phyloP scores from a whole-genome alignment of 2,329 filamentous ascomycete genomes.

The Alternaria postmessia region DNA sequence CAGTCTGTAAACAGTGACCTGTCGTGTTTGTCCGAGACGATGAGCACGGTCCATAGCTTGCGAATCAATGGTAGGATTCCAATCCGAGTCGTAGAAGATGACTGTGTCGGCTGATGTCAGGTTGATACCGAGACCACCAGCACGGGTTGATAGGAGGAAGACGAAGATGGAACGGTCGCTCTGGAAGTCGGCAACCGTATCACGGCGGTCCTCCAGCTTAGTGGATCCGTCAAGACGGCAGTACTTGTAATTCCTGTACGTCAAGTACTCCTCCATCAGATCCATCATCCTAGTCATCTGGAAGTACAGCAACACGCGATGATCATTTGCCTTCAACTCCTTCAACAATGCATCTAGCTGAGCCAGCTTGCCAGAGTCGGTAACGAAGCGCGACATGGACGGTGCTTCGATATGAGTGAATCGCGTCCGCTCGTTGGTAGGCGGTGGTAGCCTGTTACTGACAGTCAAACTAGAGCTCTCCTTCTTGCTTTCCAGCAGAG shows the following conservation, averaged over 20 bases:
- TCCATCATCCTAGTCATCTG: slow-evolving; percentile 99
- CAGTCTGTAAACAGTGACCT: slow-evolving; percentile 96
- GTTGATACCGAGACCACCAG: slow-evolving; percentile 97
- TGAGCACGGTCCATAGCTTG: slow-evolving; percentile 99
- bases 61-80: slow-evolving; percentile 98
- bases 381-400: slow-evolving; percentile 97
- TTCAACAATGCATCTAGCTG: slow-evolving; percentile 87
- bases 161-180: slow-evolving; percentile 94
- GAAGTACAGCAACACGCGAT: slow-evolving; percentile 97
- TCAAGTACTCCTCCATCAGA: slow-evolving; percentile 98
- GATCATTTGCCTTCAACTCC: slow-evolving; percentile 88
- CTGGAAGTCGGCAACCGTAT: slow-evolving; percentile 97
- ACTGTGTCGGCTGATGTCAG: slow-evolving; percentile 95
- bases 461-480: slow-evolving; percentile 71
- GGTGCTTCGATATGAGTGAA: slow-evolving; percentile 93
- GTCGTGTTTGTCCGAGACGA: slow-evolving; percentile 92
- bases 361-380: slow-evolving; percentile 94
- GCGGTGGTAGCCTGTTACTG: slow-evolving; percentile 73
- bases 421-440: slow-evolving; percentile 80
- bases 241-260: slow-evolving; percentile 99
- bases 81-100: slow-evolving; percentile 99
- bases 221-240: slow-evolving; percentile 95
- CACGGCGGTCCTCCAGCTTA: slow-evolving; percentile 94
- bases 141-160: slow-evolving; percentile 93
- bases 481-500: slow-evolving; percentile 76